Evolutionary conservation across 2,329 filamentous ascomycete genomes (phyloP).

Genomic region (Talaromyces sp.): DNA sequence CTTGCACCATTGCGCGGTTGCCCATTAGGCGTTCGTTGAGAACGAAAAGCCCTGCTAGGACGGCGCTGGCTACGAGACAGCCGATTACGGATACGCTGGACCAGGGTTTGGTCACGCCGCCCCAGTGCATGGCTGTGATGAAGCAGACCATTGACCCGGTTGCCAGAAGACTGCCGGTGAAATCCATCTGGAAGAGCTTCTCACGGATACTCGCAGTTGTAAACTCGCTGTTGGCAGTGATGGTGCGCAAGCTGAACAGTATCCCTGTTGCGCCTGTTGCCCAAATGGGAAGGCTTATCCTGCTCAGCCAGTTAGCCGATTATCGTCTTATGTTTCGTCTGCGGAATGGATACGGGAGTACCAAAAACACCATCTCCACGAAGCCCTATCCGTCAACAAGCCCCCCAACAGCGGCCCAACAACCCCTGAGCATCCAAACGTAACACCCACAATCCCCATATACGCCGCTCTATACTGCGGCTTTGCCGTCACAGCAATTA

Average conservation of each 20-base stretch:
- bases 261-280: constrained; percentile 27
- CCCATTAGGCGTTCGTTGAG: constrained; percentile 23
- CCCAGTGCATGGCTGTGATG: constrained; percentile 30
- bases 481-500: constrained; percentile 29
- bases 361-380: constrained; percentile 29
- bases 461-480: constrained; percentile 29
- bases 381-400: constrained; percentile 12
- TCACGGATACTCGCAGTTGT: constrained; percentile 20
- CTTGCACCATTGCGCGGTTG: constrained; percentile 34
- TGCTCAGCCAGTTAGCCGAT: neutral
- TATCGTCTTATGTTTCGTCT: too few species aligned
- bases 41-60: constrained; percentile 24
- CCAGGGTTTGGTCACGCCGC: constrained; percentile 28
- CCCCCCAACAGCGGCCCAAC: constrained; percentile 16
- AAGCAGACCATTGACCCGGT: constrained; percentile 27
- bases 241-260: constrained; percentile 28
- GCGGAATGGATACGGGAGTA: neutral
- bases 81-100: constrained; percentile 24
- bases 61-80: constrained; percentile 23
- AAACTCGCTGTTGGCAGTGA: constrained; percentile 4
- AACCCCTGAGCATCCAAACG: constrained; percentile 26
- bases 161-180: constrained; percentile 26
- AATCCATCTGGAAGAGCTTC: constrained; percentile 29
- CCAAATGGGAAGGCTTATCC: constrained; percentile 37
- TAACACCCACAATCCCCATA: constrained; percentile 4